Evolutionary conservation across 306 rosid genomes (phyloP).

Genomic region (Boehmeria nivea): DNA sequence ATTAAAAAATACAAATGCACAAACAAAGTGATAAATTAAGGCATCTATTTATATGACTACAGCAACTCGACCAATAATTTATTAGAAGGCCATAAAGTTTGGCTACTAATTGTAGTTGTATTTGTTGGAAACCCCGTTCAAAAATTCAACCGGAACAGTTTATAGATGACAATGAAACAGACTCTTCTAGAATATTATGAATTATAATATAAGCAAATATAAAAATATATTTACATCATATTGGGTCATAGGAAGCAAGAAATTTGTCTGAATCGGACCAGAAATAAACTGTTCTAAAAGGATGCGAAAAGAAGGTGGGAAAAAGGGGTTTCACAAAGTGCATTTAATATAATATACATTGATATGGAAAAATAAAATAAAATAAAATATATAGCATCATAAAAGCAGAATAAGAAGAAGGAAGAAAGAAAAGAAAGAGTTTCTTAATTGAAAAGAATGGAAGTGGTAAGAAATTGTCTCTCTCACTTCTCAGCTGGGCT

Average conservation of each 20-base stretch:
- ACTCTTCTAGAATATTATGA: not conserved
- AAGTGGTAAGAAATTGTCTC: constrained; percentile 20
- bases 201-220: too few species aligned
- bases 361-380: constrained; percentile 3
- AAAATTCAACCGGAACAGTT: not conserved
- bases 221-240: not conserved
- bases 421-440: constrained; percentile 3
- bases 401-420: not conserved
- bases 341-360: not conserved
- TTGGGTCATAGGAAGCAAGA: not conserved
- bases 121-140: not conserved
- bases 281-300: not conserved
- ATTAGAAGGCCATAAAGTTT: constrained; percentile 28
- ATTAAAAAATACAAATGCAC: too few species aligned
- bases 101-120: not conserved
- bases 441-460: not conserved
- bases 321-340: too few species aligned
- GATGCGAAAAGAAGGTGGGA: not conserved
- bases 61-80: not conserved
- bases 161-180: not conserved
- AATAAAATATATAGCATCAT: too few species aligned
- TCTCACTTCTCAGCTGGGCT: constrained; percentile 22
- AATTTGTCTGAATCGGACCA: not conserved
- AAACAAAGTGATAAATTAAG: too few species aligned
- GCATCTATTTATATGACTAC: too few species aligned